phyloP scores from a whole-genome alignment of 192 early-diverging fungal genomes.

The Linnemannia schmuckeri region DNA sequence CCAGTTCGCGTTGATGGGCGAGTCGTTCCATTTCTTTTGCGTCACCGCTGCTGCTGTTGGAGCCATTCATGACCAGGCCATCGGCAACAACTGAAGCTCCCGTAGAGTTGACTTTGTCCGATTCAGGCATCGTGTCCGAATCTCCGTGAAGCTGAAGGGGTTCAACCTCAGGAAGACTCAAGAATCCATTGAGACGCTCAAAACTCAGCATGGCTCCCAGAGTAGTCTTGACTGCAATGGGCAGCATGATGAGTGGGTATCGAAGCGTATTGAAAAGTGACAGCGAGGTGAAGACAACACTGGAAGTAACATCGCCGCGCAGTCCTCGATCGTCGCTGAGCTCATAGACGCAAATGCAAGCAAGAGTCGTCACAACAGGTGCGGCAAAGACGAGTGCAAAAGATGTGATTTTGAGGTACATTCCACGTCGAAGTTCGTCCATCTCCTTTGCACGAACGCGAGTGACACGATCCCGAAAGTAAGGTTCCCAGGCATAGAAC shows the following conservation, averaged over 20 bases:
- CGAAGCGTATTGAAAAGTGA: slow-evolving; percentile 79
- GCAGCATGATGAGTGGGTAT: slow-evolving; percentile 77
- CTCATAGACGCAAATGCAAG: slow-evolving; percentile 55
- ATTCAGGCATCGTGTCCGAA: slow-evolving; percentile 37
- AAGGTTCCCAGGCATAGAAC: slow-evolving; percentile 81
- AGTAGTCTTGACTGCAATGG: slow-evolving; percentile 70
- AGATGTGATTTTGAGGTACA: slow-evolving; percentile 69
- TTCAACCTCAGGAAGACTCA: slow-evolving; percentile 73
- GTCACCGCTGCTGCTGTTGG: slow-evolving; percentile 33
- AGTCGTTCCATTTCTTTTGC: slow-evolving; percentile 40
- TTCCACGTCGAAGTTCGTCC: slow-evolving; percentile 57
- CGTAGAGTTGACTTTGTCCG: slow-evolving; percentile 8
- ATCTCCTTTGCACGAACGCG: slow-evolving; percentile 71
- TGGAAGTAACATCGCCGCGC: slow-evolving; percentile 57
- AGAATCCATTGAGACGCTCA: slow-evolving; percentile 69
- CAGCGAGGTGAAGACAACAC: slow-evolving; percentile 71
- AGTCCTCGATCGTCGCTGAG: slow-evolving; percentile 56
- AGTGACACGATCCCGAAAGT: slow-evolving; percentile 72
- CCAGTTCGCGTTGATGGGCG: slow-evolving; percentile 41
- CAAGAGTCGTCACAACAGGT: slow-evolving; percentile 64
- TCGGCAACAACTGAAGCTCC: slow-evolving; percentile 26
- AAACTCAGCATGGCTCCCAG: slow-evolving; percentile 70
- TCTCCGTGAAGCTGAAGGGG: slow-evolving; percentile 28
- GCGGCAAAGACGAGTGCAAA: slow-evolving; percentile 76
- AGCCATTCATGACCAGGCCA: slow-evolving; percentile 51